These are phyloP conservation scores for Globisporangium megalacanthum DNA, from an alignment of 352 stramenopile genomes.

Conservation along the genomic window DNA sequence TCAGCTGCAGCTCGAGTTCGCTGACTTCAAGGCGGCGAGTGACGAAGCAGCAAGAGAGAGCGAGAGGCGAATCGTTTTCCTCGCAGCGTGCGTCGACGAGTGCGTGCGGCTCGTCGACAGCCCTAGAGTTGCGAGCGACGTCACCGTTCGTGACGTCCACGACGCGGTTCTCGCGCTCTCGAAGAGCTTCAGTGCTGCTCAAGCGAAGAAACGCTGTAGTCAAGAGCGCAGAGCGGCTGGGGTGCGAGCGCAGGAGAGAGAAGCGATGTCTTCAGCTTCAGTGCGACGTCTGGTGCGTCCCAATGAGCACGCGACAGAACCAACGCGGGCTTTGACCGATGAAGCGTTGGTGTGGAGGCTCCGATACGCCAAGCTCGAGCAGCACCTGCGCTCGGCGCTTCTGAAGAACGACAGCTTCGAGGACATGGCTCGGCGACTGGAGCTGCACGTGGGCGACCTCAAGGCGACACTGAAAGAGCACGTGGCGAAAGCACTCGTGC, in stretches of 20 bases:
- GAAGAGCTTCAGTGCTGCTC: constrained; percentile 3
- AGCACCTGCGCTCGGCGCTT: constrained; percentile 24
- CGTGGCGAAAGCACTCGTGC: constrained; percentile 20
- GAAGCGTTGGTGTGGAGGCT: constrained; percentile 18
- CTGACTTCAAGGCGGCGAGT: constrained; percentile 21
- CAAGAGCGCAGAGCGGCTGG: background rate
- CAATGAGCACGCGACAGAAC: background rate
- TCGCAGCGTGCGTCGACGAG: constrained; percentile 37
- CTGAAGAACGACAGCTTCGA: constrained; percentile 46
- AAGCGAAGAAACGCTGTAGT: background rate
- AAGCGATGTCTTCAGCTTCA: background rate
- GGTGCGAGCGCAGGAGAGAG: too few species aligned
- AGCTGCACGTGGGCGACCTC: constrained; percentile 31
- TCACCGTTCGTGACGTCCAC: constrained; percentile 32
- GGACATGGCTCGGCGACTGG: constrained; percentile 31
- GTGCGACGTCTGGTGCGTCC: constrained; percentile 2
- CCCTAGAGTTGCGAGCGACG: constrained; percentile 1
- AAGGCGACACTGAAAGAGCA: constrained; percentile 29
- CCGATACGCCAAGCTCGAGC: constrained; percentile 27
- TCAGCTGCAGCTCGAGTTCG: constrained; percentile 30
- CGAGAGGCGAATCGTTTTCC: constrained; percentile 36
- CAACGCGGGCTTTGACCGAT: background rate
- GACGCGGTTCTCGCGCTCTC: constrained; percentile 31
- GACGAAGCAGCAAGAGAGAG: constrained; percentile 21
- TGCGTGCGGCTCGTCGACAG: constrained; percentile 27